Evolutionary conservation across 768 basidiomycete genomes (phyloP), one percentile per base, ranked within the genome.

Genomic region (Termitomyces sp.): DNA sequence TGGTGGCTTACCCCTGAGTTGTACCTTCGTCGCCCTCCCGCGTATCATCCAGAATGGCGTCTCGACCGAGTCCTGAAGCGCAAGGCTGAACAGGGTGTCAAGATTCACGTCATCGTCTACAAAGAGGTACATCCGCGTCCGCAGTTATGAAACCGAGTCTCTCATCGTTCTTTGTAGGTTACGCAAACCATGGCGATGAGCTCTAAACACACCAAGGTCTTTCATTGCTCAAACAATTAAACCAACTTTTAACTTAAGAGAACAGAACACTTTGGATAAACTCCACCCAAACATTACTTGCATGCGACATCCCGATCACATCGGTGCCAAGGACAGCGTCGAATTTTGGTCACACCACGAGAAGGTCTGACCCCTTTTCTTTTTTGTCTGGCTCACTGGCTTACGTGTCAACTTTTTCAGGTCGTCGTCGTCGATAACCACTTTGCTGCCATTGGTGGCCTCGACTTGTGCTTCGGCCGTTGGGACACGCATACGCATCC

Each of bases 1-100:
- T 92, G 91, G 92, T 95, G 94, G 94, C 81, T 98, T 59, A 90
- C 91, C 0, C 96, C 96, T 1, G 96, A 98, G 68, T 74, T 98
- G 3, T 97, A 93, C 72, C 86, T 98, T 37, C 87, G 96, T 53
- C 90, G 97, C 12, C 97, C 96, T 1, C 87, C 95, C 6, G 90
- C 92, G 0, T 72, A 84, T 63, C 80, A 92, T 67, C 86, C 87
- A 6, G 86, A 97, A 71, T 99, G 87, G 85, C 82, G 97, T 26
- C 80, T 99, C 27, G 97, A 99, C 69, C 75, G 84, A 34, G 68
- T 98, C 13, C 77, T 98, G 50, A 76, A 90, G 71, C 82, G 88
- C 53, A 98, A 98, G 73, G 97, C 97, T 0, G 78, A 92, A 66
- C 76, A 96, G 65, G 97, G 96, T 22, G 97, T 98, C 56, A 92